Conservation (phyloP, 805 yeast species). For the Wickerhamomyces hampshirensis region DNA sequence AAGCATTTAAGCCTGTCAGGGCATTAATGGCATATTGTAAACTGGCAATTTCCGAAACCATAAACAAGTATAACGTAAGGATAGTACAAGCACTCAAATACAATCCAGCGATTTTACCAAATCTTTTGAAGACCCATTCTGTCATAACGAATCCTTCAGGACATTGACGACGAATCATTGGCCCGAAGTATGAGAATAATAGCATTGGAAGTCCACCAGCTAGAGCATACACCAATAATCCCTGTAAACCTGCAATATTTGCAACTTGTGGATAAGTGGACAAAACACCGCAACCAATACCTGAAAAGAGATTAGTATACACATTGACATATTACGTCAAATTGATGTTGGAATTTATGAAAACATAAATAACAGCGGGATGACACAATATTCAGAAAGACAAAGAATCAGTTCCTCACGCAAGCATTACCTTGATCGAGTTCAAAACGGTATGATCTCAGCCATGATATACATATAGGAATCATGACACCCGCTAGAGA, state of each 20-base stretch:
- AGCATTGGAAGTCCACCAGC: slow-evolving; percentile 82
- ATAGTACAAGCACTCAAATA: slow-evolving; percentile 79
- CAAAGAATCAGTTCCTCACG: slow-evolving; percentile 53
- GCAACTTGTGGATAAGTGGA: slow-evolving; percentile 86
- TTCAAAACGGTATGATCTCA: slow-evolving; percentile 70
- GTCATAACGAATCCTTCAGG: slow-evolving; percentile 91
- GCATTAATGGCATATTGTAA: slow-evolving; percentile 72
- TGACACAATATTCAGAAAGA: slow-evolving; percentile 5
- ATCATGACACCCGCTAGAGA: slow-evolving; percentile 16
- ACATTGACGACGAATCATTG: slow-evolving; percentile 67
- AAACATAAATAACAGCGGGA: no score
- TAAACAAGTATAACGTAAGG: slow-evolving; percentile 76
- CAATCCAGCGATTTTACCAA: slow-evolving; percentile 66
- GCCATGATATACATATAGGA: slow-evolving; percentile 29
- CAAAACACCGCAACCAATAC: slow-evolving; percentile 85
- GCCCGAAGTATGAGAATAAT: slow-evolving; percentile 80
- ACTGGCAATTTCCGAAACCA: slow-evolving; percentile 85
- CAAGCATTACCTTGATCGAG: slow-evolving; percentile 82
- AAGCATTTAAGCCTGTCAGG: slow-evolving; percentile 71
- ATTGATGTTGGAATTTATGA: no score
- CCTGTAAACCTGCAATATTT: slow-evolving; percentile 81
- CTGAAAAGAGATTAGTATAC: slow-evolving; percentile 24
- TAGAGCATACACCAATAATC: slow-evolving; percentile 73
- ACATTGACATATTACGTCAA: no score
- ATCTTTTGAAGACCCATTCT: slow-evolving; percentile 89